Conservation (phyloP, 108 stramenopile species). For the Nitzschia sp. region DNA sequence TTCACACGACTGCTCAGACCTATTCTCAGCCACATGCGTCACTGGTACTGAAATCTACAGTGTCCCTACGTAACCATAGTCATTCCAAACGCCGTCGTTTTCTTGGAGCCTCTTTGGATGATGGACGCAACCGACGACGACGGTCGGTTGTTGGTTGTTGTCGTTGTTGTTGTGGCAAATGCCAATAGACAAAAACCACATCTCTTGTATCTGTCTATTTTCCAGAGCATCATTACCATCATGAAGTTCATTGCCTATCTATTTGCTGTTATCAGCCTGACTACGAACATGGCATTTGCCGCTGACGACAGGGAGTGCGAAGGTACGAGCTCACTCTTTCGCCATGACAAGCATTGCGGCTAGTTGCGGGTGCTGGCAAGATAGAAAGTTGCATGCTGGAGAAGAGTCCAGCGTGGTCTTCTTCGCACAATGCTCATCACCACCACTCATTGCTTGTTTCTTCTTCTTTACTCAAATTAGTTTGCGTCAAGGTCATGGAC, state of each 20-base stretch:
- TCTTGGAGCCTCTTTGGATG: slow-evolving; percentile 11
- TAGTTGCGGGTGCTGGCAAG: neutral
- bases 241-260: slow-evolving; percentile 41
- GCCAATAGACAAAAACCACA: too few species aligned
- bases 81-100: too few species aligned
- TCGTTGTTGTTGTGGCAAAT: too few species aligned
- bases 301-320: slow-evolving; percentile 39
- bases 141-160: too few species aligned
- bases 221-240: too few species aligned
- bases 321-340: slow-evolving; percentile 15
- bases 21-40: neutral
- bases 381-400: too few species aligned
- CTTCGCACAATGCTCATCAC: neutral
- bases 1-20: neutral
- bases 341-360: neutral
- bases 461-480: slow-evolving; percentile 28
- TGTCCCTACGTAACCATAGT: too few species aligned
- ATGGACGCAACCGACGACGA: too few species aligned
- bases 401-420: too few species aligned
- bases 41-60: neutral
- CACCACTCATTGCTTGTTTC: neutral
- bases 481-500: slow-evolving; percentile 90
- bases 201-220: too few species aligned
- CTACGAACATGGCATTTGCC: slow-evolving; percentile 24
- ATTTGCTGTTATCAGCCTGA: slow-evolving; percentile 7